Evolutionary conservation across 176 grass and related monocot species (phyloP).

Genomic region (Zoysia pacifica): DNA sequence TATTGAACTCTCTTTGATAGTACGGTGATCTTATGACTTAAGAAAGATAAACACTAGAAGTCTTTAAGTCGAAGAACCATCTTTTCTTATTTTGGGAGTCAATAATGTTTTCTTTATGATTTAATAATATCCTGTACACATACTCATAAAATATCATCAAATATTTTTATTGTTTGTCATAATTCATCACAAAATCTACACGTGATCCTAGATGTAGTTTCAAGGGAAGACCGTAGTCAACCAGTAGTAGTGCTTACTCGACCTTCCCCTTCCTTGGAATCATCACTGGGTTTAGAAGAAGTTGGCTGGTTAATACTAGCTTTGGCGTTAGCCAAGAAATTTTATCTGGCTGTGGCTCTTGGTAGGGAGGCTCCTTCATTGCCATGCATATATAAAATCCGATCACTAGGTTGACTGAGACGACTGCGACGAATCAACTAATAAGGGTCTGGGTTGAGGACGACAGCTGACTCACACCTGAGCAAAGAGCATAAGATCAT

Average conservation of each 20-base stretch:
- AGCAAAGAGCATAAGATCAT: neutral
- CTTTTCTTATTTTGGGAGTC: no score
- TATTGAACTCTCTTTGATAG: no score
- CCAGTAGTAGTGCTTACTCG: constrained; percentile 51
- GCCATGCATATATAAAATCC: constrained; percentile 86
- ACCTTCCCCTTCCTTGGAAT: constrained; percentile 68
- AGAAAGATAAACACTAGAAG: no score
- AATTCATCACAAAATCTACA: no score
- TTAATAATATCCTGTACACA: no score
- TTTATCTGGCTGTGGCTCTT: constrained; percentile 77
- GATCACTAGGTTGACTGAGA: constrained; percentile 85
- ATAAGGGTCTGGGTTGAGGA: constrained; percentile 64
- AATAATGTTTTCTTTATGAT: no score
- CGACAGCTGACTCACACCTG: constrained; percentile 65
- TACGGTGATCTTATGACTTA: no score
- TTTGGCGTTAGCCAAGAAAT: constrained; percentile 81
- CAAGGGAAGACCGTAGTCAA: neutral
- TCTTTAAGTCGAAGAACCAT: no score
- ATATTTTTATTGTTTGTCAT: no score
- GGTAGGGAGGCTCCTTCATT: constrained; percentile 62
- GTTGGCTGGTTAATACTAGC: constrained; percentile 69
- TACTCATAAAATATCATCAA: no score
- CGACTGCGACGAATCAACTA: constrained; percentile 85
- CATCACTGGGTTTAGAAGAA: constrained; percentile 49
- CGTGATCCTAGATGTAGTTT: no score